Base-by-base conservation (phyloP, 345 rosid species). In the Populus davidiana region DNA sequence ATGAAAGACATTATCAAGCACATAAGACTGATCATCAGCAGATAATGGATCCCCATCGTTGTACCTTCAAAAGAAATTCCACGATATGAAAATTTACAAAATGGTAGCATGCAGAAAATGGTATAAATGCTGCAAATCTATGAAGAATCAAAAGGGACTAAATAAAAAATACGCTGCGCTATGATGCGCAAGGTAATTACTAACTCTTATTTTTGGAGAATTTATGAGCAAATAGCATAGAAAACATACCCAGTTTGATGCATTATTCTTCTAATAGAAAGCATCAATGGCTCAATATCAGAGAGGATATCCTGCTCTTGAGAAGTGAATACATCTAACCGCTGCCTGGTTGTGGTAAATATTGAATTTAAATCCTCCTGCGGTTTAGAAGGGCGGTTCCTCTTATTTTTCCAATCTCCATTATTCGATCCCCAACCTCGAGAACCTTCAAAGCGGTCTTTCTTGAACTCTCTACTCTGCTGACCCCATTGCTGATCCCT, bases 11-110 rank as follows among this genome's bases (percentile, higher is more conserved):
- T 86, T 83, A 44, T 94, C 97, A 5, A 91, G 77, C 5, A 92
- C 77, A 61, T 77, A 91, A 2, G 85, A 77, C 71, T 94, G 91
- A 65, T 96, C 95, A 21, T 83, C 89, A 21, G 90, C 89, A 5
- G 97, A 85, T 56, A 94, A 80, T 14, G 89, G 91, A 81, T 91
- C 95, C 69, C 93, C 94, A 79, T 96, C 97, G 50, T 85, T 87
- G 88, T 89, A 89, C 90, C 98, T 94, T 77, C 78, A 86, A 81
- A 36, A 75, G 69, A 61, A 84, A 75, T 29, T 69, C 23, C 39
- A 39, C 56, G 33, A 62, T 83, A 44, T 82, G 64, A 41, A 78
- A 56, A 76, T 49, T 50, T 17, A 35, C 33, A 47, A 69, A 72
- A 52, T 12, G 21, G 39, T 64, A 39, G 38, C 6, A 50, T 35